These are phyloP conservation scores for Xylariaceae sp. DNA, from an alignment of 2,329 filamentous ascomycete species.

Conservation along the genomic window DNA sequence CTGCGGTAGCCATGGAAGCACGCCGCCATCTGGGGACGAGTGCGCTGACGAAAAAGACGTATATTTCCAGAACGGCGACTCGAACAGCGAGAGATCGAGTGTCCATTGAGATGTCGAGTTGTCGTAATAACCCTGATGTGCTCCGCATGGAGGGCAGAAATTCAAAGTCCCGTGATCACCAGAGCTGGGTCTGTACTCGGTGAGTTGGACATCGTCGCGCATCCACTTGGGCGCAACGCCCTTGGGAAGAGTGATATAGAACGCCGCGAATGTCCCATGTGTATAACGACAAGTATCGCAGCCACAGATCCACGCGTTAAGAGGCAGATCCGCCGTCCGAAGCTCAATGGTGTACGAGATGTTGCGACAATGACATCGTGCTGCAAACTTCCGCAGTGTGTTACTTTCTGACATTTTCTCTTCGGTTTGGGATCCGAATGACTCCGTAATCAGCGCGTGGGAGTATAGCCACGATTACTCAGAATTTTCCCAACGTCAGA, in stretches of 20 bases:
- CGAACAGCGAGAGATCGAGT: conserved; percentile 23
- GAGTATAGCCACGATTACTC: too few relatives aligned
- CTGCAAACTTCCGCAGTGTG: conserved; percentile 32
- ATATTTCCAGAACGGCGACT: conserved; percentile 10
- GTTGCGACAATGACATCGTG: conserved; percentile 43
- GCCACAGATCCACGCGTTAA: conserved; percentile 21
- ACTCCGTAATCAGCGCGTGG: too few relatives aligned
- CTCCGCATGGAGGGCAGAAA: neutral
- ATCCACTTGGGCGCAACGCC: conserved; percentile 37
- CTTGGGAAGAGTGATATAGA: conserved; percentile 34
- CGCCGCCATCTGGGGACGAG: neutral
- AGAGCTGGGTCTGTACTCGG: conserved; percentile 31
- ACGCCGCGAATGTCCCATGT: conserved; percentile 36
- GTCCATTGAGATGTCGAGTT: conserved; percentile 23
- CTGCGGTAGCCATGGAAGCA: neutral
- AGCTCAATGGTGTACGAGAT: conserved; percentile 41
- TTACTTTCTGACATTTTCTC: neutral
- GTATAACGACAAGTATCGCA: neutral
- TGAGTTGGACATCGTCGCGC: conserved; percentile 31
- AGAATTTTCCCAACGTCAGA: too few relatives aligned
- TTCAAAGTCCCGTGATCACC: conserved; percentile 5
- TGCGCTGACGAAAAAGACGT: neutral
- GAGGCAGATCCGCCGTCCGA: conserved; percentile 35
- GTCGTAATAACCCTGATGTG: conserved; percentile 30
- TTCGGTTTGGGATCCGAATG: neutral